Conservation (phyloP, 1,284 basidiomycete genomes). For the Irpex rosettiformis region DNA sequence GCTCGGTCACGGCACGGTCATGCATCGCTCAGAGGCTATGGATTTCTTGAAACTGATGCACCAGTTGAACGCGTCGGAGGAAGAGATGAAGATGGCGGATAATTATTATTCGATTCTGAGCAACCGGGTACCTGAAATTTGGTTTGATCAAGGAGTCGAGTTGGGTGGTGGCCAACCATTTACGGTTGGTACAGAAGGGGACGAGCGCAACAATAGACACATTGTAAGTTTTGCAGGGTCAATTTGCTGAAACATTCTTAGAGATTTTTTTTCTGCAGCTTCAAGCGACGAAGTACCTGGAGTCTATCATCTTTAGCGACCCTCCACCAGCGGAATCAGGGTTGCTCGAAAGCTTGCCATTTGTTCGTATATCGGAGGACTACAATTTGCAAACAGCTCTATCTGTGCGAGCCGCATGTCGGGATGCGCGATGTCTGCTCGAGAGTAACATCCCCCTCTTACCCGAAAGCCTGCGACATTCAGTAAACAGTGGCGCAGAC, state of each 20-base stretch:
- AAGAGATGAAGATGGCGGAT: slow-evolving; percentile 64
- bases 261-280: slow-evolving; percentile 25
- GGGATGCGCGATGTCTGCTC: slow-evolving; percentile 43
- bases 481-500: slow-evolving; percentile 26
- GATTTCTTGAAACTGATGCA: slow-evolving; percentile 50
- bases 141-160: slow-evolving; percentile 61
- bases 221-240: slow-evolving; percentile 41
- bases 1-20: slow-evolving; percentile 61
- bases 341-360: slow-evolving; percentile 17
- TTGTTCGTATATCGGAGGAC: slow-evolving; percentile 13
- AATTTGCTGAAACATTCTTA: background rate
- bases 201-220: slow-evolving; percentile 52
- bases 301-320: slow-evolving; percentile 27
- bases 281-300: slow-evolving; percentile 39
- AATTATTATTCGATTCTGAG: slow-evolving; percentile 63
- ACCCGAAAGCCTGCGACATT: slow-evolving; percentile 20
- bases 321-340: too few species aligned
- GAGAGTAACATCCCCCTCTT: slow-evolving; percentile 52
- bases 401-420: slow-evolving; percentile 40
- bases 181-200: slow-evolving; percentile 56
- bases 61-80: slow-evolving; percentile 39
- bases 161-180: slow-evolving; percentile 60
- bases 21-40: slow-evolving; percentile 39
- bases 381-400: background rate
- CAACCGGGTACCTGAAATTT: slow-evolving; percentile 47